Evolutionary conservation across 139 green algal genomes (phyloP), one percentile per base, ranked within the genome.

Genomic region (Chlorella ohadii): DNA sequence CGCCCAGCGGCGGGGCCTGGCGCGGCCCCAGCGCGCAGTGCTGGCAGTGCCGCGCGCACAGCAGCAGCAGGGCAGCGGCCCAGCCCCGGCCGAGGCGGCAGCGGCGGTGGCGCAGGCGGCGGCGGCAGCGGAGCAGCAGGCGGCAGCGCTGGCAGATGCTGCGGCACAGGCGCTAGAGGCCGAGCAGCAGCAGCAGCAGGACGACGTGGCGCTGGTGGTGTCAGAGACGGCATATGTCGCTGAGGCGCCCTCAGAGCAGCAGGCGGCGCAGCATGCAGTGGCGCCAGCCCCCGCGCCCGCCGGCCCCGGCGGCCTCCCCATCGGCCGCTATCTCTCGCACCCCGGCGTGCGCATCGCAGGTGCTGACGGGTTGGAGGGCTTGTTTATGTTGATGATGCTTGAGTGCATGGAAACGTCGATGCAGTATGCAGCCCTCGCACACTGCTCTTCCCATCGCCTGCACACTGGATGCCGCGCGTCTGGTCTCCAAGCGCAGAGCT

Each of bases 261-360:
- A 82, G 76, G 64, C 31, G 44, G 51, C 15, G 15, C 76, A n/a
- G 72, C 44, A 84, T 11, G 64, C 64, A n/a, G 78, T 65, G 78
- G 20, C 56, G 27, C 2, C 72, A 34, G 44, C 64, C 27, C 19
- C 20, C 19, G 41, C 28, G 47, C 36, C 78, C 27, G 27, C 61
- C 51, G 31, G 63, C 38, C 27, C 23, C 56, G 23, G 78, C 19
- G 31, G 34, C 51, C 19, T 25, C n/a, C 55, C 81, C 23, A 41
- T 81, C 39, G 47, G 22, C 16, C 22, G 38, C 1, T 33, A 23
- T 51, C 67, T 82, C 59, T 39, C 71, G 76, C 76, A 71, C 57
- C 76, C 76, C 1, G 64, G 22, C 27, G 38, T 59, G 23, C 41
- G 41, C 23, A 17, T 72, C 25, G 76, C 70, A 27, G 70, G 70